Conservation (phyloP, 257 asterid genomes). For the Plectranthus barbatus region DNA sequence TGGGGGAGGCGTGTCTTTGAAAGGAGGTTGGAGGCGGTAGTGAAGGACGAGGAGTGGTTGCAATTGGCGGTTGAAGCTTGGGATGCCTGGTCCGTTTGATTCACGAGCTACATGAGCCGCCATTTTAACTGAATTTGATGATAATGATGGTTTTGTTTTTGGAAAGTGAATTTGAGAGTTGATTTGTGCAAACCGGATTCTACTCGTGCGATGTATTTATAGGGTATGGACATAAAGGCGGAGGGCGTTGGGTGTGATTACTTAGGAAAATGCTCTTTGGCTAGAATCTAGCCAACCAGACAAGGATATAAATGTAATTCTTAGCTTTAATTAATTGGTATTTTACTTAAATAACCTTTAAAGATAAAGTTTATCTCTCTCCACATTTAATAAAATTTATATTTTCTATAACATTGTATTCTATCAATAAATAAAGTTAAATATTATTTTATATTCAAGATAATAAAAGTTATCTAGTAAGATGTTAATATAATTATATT, state of each 20-base stretch:
- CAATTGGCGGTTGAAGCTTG: conserved; percentile 19
- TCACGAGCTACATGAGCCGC: conserved; percentile 21
- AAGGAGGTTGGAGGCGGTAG: conserved; percentile 21
- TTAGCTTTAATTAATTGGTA: too few species aligned
- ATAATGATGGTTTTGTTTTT: background rate
- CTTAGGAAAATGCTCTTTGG: too few species aligned
- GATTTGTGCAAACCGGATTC: conserved; percentile 25
- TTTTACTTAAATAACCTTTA: too few species aligned
- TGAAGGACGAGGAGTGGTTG: conserved; percentile 12
- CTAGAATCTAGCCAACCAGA: too few species aligned
- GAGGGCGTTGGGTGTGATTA: background rate
- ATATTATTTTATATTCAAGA: too few species aligned
- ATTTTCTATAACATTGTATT: too few species aligned
- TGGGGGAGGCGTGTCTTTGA: conserved; percentile 12
- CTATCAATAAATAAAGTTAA: too few species aligned
- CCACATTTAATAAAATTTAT: too few species aligned
- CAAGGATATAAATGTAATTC: too few species aligned
- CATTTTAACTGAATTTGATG: conserved; percentile 11
- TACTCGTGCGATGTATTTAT: conserved; percentile 37
- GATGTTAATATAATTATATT: too few species aligned
- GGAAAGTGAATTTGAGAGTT: conserved; percentile 9
- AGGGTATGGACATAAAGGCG: conserved; percentile 7
- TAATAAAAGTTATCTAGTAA: too few species aligned
- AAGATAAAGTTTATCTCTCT: too few species aligned
- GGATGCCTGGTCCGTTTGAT: conserved; percentile 34